These are phyloP conservation scores for Suillus subluteus DNA, from an alignment of 768 basidiomycete genomes.

Conservation along the genomic window DNA sequence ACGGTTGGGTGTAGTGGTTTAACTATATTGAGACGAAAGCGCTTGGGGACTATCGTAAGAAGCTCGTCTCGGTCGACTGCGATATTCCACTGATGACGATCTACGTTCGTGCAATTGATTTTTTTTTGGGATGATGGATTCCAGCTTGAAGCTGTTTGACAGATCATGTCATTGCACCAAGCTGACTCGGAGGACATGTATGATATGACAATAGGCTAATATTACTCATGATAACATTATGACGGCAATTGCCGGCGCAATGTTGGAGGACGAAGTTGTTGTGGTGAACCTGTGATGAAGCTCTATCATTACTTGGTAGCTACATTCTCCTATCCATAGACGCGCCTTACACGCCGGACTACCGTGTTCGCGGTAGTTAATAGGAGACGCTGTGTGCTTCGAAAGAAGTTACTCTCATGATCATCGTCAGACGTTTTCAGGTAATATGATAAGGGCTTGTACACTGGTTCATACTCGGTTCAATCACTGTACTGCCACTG, in stretches of 20 bases:
- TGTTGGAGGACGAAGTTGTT: no score
- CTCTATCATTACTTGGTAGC: not conserved
- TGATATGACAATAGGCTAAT: not conserved
- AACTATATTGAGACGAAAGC: conserved; percentile 1
- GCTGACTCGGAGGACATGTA: not conserved
- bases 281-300: no score
- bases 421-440: not conserved
- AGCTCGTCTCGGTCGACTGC: not conserved
- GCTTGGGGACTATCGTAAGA: not conserved
- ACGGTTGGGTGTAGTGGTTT: not conserved
- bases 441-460: not conserved
- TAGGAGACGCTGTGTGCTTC: not conserved
- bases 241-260: not conserved
- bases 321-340: not conserved
- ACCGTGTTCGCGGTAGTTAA: not conserved
- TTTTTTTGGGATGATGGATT: not conserved
- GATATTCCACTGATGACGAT: not conserved
- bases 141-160: not conserved
- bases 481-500: not conserved
- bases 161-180: not conserved
- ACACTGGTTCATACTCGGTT: not conserved
- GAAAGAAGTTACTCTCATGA: not conserved
- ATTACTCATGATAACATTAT: no score
- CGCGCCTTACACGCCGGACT: not conserved
- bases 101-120: not conserved